Percentiles rank a stretch among this genome's conserved stretches.
Conservation (phyloP, 2,329 filamentous ascomycete species). For the Aspergillus sojae region DNA sequence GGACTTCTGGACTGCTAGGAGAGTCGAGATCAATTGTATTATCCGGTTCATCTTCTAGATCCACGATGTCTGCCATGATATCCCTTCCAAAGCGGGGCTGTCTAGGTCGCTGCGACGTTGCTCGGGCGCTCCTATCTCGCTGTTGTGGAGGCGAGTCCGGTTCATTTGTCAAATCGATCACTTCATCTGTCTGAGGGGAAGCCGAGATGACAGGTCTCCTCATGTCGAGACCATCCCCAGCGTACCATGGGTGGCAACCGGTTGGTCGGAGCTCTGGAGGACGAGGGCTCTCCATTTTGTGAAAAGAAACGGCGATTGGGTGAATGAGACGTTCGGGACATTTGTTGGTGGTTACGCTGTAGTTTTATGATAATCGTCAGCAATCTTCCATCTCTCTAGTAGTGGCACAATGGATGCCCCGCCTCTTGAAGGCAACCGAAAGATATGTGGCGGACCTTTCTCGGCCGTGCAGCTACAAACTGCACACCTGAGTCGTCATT, state of each 20-base stretch:
- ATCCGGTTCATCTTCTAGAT: conserved; percentile 42
- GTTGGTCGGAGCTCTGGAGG: conserved; percentile 24
- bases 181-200: conserved; percentile 33
- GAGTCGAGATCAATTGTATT: conserved; percentile 19
- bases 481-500: conserved; percentile 40
- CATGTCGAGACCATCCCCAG: conserved; percentile 59
- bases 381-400: conserved; percentile 10
- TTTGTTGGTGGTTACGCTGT: conserved; percentile 40
- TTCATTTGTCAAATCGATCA: conserved; percentile 53
- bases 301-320: conserved; percentile 29
- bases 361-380: conserved; percentile 22
- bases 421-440: conserved; percentile 19
- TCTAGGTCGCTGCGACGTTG: conserved; percentile 16
- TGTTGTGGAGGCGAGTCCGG: conserved; percentile 39
- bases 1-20: conserved; percentile 51
- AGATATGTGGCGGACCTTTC: conserved; percentile 37
- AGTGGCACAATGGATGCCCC: conserved; percentile 23
- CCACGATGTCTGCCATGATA: conserved; percentile 42
- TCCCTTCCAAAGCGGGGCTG: conserved; percentile 40
- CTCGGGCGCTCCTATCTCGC: neutral
- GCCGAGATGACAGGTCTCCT: conserved; percentile 53
- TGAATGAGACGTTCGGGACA: conserved; percentile 35
- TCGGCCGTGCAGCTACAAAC: conserved; percentile 39
- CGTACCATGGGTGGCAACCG: conserved; percentile 38
- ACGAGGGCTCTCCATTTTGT: conserved; percentile 27